A percentile compares a stretch with the other conserved stretches of the same genome.
These are phyloP conservation scores for Candida pseudoglaebosa DNA, from an alignment of 805 yeast species.

Conservation along the genomic window DNA sequence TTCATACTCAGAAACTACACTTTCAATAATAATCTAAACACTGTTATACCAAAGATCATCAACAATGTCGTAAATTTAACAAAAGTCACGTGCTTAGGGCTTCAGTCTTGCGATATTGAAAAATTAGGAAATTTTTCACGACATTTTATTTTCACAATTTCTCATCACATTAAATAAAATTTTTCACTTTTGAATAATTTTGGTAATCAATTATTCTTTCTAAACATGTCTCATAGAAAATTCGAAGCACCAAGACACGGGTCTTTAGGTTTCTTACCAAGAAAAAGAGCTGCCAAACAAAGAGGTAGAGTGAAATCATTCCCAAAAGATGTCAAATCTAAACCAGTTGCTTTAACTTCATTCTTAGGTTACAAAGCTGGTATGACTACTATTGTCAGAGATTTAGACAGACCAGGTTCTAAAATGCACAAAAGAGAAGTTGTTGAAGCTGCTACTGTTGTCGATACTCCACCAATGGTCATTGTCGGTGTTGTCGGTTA, in stretches of 20 bases:
- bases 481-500: constrained; percentile 99
- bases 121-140: too few species aligned
- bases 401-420: constrained; percentile 99
- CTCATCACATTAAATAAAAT: not conserved
- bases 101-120: not conserved
- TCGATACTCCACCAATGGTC: constrained; percentile 98
- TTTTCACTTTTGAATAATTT: not conserved
- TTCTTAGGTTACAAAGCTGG: constrained; percentile 99
- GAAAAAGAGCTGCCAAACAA: constrained; percentile 98
- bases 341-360: constrained; percentile 98
- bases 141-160: constrained; percentile 1
- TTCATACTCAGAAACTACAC: too few species aligned
- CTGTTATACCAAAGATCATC: too few species aligned
- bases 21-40: too few species aligned
- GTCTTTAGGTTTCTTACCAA: constrained; percentile 99
- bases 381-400: constrained; percentile 99
- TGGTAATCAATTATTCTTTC: not conserved
- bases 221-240: constrained; percentile 97
- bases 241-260: constrained; percentile 99
- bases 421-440: constrained; percentile 99
- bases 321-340: constrained; percentile 97
- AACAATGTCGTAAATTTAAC: too few species aligned
- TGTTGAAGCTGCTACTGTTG: constrained; percentile 98
- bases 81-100: not conserved
- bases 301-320: constrained; percentile 99